phyloP scores from a whole-genome alignment of 2,329 filamentous ascomycete genomes.

The Juglanconis juglandina region DNA sequence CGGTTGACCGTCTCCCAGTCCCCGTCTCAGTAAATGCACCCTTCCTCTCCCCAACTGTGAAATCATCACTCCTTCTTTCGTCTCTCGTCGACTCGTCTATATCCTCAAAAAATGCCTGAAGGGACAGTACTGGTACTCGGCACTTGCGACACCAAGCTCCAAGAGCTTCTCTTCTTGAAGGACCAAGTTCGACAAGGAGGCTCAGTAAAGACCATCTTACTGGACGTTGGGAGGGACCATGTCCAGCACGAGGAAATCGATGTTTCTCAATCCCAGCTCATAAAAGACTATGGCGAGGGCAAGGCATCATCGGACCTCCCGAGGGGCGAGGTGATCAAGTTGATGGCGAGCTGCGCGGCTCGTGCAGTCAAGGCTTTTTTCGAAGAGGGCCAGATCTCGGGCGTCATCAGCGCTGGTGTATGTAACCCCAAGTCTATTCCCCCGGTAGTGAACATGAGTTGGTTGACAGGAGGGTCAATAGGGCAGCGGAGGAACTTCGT shows the following conservation, averaged over 20 bases:
- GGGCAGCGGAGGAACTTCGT: conserved; percentile 50
- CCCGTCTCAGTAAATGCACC: no score
- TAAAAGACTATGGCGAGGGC: conserved; percentile 30
- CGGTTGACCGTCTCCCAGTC: not conserved
- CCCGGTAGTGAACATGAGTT: not conserved
- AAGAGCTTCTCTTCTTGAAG: conserved; percentile 55
- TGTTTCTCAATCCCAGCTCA: conserved; percentile 41
- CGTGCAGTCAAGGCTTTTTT: conserved; percentile 38
- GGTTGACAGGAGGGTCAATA: not conserved
- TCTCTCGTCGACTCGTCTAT: not conserved
- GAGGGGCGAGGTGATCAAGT: conserved; percentile 53
- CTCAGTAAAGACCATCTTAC: conserved; percentile 23
- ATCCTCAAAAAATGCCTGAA: conserved; percentile 11
- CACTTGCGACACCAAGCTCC: conserved; percentile 63
- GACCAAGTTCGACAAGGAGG: conserved; percentile 36
- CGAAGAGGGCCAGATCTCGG: conserved; percentile 42
- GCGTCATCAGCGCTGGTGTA: conserved; percentile 55
- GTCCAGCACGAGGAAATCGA: conserved; percentile 43
- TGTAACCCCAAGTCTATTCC: not conserved
- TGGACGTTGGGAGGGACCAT: conserved; percentile 46
- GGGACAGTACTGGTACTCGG: conserved; percentile 52
- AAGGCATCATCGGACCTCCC: conserved; percentile 37
- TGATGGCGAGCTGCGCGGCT: conserved; percentile 49
- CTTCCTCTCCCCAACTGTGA: no score
- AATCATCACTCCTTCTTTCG: no score